Conservation (phyloP, 2,329 filamentous ascomycete species). For the Neurospora sp. region DNA sequence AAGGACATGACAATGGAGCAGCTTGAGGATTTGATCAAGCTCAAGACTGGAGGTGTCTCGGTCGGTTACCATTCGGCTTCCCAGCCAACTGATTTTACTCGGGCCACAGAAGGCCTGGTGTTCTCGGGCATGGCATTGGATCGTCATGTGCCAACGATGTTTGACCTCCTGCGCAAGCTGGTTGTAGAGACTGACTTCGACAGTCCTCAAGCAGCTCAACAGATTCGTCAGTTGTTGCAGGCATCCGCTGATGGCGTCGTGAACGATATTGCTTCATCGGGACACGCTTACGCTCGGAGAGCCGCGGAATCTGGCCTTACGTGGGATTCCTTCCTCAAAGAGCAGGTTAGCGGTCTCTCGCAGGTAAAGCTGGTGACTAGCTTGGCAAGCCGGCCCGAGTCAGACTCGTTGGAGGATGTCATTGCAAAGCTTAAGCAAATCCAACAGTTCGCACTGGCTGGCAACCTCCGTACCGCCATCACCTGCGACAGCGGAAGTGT, state of each 20-base stretch:
- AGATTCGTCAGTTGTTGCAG: constrained; percentile 80
- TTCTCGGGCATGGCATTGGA: constrained; percentile 85
- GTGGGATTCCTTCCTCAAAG: constrained; percentile 58
- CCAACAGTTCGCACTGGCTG: constrained; percentile 63
- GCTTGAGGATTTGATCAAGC: constrained; percentile 88
- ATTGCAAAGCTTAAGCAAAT: constrained; percentile 79
- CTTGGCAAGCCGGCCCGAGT: constrained; percentile 61
- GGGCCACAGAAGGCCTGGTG: constrained; percentile 70
- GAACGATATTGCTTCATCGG: constrained; percentile 83
- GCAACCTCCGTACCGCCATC: constrained; percentile 66
- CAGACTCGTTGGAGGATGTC: constrained; percentile 62
- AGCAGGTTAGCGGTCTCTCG: constrained; percentile 83
- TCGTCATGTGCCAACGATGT: constrained; percentile 83
- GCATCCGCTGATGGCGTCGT: constrained; percentile 81
- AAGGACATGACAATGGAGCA: constrained; percentile 84
- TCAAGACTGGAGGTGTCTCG: constrained; percentile 87
- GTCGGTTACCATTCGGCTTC: constrained; percentile 77
- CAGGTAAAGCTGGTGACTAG: constrained; percentile 79
- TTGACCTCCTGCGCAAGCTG: constrained; percentile 70
- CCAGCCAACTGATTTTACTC: constrained; percentile 60
- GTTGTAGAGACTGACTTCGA: constrained; percentile 87
- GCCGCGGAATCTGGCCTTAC: constrained; percentile 76
- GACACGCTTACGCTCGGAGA: constrained; percentile 76
- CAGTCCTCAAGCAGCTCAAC: constrained; percentile 66
- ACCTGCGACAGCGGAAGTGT: constrained; percentile 76